Conservation (phyloP, 2,329 filamentous ascomycete species). For the Beauveria asiatica region DNA sequence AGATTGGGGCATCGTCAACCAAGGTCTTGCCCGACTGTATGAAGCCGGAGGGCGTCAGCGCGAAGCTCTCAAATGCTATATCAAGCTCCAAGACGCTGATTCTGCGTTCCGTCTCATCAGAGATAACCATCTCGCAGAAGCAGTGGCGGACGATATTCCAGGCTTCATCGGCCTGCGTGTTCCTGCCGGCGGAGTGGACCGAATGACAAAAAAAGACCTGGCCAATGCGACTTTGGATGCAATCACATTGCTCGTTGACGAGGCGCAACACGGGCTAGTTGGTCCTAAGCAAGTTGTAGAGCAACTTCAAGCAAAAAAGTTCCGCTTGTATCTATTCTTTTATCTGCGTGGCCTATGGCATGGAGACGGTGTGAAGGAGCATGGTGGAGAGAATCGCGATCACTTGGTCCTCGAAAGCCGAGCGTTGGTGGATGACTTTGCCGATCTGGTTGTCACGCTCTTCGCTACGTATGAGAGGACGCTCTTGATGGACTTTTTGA, state of each 20-base stretch:
- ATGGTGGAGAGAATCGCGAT: conserved; percentile 45
- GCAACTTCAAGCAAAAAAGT: conserved; percentile 61
- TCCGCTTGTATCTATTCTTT: conserved; percentile 77
- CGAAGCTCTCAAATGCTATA: conserved; percentile 82
- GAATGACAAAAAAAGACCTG: conserved; percentile 60
- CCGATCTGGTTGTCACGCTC: conserved; percentile 75
- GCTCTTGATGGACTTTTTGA: conserved; percentile 79
- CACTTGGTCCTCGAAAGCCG: conserved; percentile 50
- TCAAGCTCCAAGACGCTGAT: conserved; percentile 85
- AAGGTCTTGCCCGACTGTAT: conserved; percentile 75
- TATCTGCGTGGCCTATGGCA: conserved; percentile 84
- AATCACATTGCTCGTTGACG: conserved; percentile 77
- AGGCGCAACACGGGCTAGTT: conserved; percentile 83
- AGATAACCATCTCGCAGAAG: conserved; percentile 83
- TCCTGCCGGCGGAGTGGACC: conserved; percentile 56
- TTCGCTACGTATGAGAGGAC: conserved; percentile 77
- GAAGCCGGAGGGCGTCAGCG: conserved; percentile 71
- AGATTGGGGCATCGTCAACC: conserved; percentile 87
- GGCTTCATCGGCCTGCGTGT: conserved; percentile 84
- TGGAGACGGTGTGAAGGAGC: conserved; percentile 55
- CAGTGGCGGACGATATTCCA: conserved; percentile 81
- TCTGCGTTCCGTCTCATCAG: conserved; percentile 78
- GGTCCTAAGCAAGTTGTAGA: conserved; percentile 66
- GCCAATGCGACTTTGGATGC: conserved; percentile 76
- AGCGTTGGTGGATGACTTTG: conserved; percentile 74